Base-by-base conservation (phyloP, 208 protist genomes). In the Angomonas desouzai region DNA sequence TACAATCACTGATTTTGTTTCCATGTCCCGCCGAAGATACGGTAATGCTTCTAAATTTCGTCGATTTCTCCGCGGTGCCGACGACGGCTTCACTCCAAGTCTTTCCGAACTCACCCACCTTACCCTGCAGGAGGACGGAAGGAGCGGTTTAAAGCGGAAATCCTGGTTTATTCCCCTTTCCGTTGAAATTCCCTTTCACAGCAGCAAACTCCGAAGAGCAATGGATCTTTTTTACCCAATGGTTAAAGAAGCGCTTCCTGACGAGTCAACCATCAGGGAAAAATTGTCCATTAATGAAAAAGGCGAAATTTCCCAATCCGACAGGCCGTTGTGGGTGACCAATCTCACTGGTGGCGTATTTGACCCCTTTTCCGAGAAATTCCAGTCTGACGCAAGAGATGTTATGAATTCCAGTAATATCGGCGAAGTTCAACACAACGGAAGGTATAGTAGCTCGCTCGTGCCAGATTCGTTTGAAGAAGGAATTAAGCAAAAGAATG, bases 101-200 rank as follows among this genome's bases (percentile, higher is more conserved):
- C 67, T 89, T 7, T 77, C 89, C 2, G 70, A 92, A 48, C 72
- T 96, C 0, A 85, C 79, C 0, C 85, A 91, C 48, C 72, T 96
- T 9, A 93, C 87, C 0, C 56, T 93, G 33, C 76, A 91, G 64
- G 87, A 89, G 34, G 85, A 93, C 43, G 90, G 90, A 1, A 71
- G 90, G 11, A 93, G 87, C 66, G 90, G 90, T 4, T 66, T 96
- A 1, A 93, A 93, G 64, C 81, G 84, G 45, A 96, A 93, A 64
- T 90, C 87, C 22, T 96, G 90, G 87, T 96, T 87, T 68, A 74
- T 93, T 51, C 90, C 90, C 1, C 68, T 96, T n/a, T 28, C 64
- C 0, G 75, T 96, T 10, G 77, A 85, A 68, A 59, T 92, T 11
- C 90, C 90, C 7, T 96, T 94, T 76, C 90, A 96, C 43, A 89